Evolutionary conservation across 2,329 filamentous ascomycete genomes (phyloP).

Genomic region (Bretziella fagacearum): DNA sequence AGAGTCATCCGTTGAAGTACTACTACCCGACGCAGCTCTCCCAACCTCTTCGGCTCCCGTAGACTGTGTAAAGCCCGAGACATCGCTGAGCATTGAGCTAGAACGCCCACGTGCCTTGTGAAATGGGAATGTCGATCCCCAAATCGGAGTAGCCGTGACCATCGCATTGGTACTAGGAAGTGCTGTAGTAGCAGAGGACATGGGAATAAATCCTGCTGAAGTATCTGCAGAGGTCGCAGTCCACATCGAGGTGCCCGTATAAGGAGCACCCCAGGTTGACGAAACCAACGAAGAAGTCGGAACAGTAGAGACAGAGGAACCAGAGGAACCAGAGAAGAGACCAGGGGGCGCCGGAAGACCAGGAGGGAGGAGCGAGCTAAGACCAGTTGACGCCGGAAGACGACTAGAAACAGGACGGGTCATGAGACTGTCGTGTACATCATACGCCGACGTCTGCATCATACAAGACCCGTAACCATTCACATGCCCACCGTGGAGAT

Average conservation of each 20-base stretch:
- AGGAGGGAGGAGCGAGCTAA: not conserved
- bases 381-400: conserved; percentile 22
- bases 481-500: not conserved
- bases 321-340: conserved; percentile 1
- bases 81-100: conserved; percentile 49
- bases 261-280: conserved; percentile 23
- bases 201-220: conserved; percentile 23
- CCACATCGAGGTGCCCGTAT: not conserved
- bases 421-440: conserved; percentile 1
- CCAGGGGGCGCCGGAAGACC: conserved; percentile 1
- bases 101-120: conserved; percentile 38
- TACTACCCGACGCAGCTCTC: not conserved
- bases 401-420: not conserved
- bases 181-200: not conserved
- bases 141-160: not conserved
- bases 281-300: not conserved
- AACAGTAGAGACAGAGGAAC: not conserved
- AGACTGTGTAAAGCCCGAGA: conserved; percentile 50
- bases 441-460: not conserved
- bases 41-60: conserved; percentile 23
- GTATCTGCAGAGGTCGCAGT: conserved; percentile 19
- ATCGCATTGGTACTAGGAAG: not conserved
- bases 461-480: not conserved
- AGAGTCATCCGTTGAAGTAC: conserved; percentile 1
- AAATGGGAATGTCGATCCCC: not conserved